phyloP scores from a whole-genome alignment of 768 basidiomycete species.

The Auricularia sp. region DNA sequence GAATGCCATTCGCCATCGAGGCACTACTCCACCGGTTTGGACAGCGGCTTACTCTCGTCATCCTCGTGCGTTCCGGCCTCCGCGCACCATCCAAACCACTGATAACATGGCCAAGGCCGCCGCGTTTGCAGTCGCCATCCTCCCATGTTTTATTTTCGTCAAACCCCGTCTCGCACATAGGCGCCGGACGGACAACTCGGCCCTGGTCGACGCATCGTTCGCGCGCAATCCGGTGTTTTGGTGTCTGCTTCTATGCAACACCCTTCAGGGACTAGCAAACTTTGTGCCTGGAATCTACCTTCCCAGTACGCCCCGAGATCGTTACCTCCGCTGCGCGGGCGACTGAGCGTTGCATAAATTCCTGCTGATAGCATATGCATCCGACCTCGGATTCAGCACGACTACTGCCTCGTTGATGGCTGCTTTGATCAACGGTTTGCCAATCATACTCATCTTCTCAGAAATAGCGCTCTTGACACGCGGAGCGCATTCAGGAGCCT shows the following conservation, averaged over 20 bases:
- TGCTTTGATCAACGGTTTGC: background rate
- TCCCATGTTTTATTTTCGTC: background rate
- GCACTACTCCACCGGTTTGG: background rate
- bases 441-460: no score
- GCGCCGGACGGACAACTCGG: background rate
- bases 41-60: background rate
- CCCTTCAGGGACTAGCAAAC: background rate
- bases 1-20: background rate
- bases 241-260: background rate
- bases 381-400: background rate
- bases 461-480: no score
- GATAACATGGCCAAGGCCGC: background rate
- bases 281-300: slow-evolving; percentile 1
- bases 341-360: background rate
- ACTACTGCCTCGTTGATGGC: background rate
- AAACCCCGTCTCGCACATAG: background rate
- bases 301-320: background rate
- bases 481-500: background rate
- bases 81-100: background rate
- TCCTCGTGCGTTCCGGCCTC: background rate
- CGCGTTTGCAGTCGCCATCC: background rate
- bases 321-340: background rate
- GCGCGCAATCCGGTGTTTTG: background rate
- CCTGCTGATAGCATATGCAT: background rate
- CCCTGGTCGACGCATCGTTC: background rate